A percentile compares a stretch with the other conserved stretches of the same genome.
Evolutionary conservation across 1,284 basidiomycete species (phyloP).

Genomic region (Sporisorium exsertum): DNA sequence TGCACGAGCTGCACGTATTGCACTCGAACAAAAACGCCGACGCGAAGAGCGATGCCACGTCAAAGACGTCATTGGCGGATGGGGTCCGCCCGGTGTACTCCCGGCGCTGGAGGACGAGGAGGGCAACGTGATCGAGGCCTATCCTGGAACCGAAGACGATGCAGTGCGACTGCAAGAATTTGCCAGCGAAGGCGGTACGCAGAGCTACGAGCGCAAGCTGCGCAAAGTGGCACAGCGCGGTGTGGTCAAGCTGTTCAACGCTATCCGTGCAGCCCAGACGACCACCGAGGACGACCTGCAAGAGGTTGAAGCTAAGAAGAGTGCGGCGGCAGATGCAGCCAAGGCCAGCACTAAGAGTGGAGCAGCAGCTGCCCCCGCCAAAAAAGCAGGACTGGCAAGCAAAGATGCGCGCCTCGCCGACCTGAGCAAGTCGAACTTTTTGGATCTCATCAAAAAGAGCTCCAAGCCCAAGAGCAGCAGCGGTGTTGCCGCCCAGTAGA

Average conservation of each 20-base stretch:
- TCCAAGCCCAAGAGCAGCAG: constrained; percentile 18
- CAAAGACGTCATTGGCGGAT: constrained; percentile 66
- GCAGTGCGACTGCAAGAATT: constrained; percentile 39
- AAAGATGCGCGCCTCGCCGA: constrained; percentile 59
- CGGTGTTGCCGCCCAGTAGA: constrained; percentile 41
- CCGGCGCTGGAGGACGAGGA: constrained; percentile 49
- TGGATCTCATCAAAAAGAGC: constrained; percentile 62
- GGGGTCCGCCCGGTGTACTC: constrained; percentile 64
- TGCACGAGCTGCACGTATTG: constrained; percentile 63
- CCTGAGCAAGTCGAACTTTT: constrained; percentile 66
- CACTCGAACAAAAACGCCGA: constrained; percentile 57
- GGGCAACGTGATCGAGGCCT: constrained; percentile 42
- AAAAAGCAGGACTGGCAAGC: constrained; percentile 56
- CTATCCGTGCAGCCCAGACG: constrained; percentile 65
- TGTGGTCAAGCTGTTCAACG: constrained; percentile 69
- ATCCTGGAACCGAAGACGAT: constrained; percentile 21
- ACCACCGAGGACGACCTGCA: constrained; percentile 61
- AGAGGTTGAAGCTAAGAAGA: constrained; percentile 43
- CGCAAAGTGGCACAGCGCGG: constrained; percentile 67
- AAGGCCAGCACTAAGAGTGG: neutral
- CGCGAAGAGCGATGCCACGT: constrained; percentile 63
- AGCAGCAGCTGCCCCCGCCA: constrained; percentile 1
- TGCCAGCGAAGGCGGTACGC: constrained; percentile 55
- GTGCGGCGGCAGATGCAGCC: neutral
- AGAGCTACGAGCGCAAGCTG: constrained; percentile 62